phyloP scores from a whole-genome alignment of 1,139 yeast genomes.

The Scheffersomyces titani region DNA sequence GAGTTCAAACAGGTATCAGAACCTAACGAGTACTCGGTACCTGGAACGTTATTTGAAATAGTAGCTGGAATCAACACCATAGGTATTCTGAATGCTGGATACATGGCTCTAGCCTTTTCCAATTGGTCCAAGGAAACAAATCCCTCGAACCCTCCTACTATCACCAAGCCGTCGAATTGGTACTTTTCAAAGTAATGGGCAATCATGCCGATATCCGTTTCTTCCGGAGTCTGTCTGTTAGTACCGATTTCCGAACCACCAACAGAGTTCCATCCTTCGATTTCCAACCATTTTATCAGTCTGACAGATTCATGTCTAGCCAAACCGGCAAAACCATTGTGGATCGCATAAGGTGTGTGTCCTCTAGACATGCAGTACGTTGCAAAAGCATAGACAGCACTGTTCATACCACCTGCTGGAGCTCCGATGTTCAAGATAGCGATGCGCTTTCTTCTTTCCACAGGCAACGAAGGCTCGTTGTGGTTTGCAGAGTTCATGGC shows the following conservation, averaged over 20 bases:
- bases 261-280: conserved; percentile 83
- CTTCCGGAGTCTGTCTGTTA: conserved; percentile 81
- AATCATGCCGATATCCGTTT: conserved; percentile 75
- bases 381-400: conserved; percentile 90
- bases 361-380: conserved; percentile 89
- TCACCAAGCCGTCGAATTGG: conserved; percentile 78
- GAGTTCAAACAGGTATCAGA: conserved; percentile 92
- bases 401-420: conserved; percentile 94
- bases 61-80: conserved; percentile 94
- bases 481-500: conserved; percentile 68
- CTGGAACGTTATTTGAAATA: conserved; percentile 96
- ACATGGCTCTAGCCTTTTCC: conserved; percentile 66
- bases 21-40: conserved; percentile 93
- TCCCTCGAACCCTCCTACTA: conserved; percentile 96
- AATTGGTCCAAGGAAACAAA: conserved; percentile 81
- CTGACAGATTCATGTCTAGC: conserved; percentile 77
- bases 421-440: conserved; percentile 95
- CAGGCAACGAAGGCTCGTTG: conserved; percentile 59
- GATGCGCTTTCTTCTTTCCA: conserved; percentile 57
- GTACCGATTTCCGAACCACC: conserved; percentile 98
- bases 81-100: conserved; percentile 92
- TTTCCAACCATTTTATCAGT: conserved; percentile 79
- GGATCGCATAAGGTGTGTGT: conserved; percentile 82
- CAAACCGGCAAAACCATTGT: conserved; percentile 92
- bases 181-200: conserved; percentile 89